Evolutionary conservation across 352 stramenopile genomes (phyloP), one percentile per base, ranked within the genome.

Genomic region (Phytophthora kernoviae): DNA sequence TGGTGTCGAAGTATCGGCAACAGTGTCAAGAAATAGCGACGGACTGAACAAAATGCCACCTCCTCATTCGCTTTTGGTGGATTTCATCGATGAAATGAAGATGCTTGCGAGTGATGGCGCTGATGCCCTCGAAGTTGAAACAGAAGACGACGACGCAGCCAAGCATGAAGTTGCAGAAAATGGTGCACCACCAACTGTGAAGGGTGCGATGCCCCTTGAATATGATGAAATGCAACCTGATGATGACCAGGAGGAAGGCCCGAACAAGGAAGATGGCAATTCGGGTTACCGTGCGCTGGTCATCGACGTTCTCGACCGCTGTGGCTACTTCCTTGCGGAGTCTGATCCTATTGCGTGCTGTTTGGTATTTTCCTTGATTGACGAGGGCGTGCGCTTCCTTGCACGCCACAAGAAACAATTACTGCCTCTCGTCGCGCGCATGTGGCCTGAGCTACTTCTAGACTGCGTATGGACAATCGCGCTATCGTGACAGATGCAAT

Each of bases 221-320:
- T 86, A 80, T 53, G 74, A 74, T 51, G 78, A 84, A 63, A 33
- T 57, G 2, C 58, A 65, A 18, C 9, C 69, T 21, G 64, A 67
- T 11, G 53, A 21, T 20, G 61, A 72, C 2, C 57, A 68, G 5
- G 40, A 79, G 17, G 58, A n/a, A n/a, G n/a, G n/a, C n/a, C n/a
- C n/a, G n/a, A n/a, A 75, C 1, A 62, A 77, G 1, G 51, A 64
- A 1, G 46, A 52, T n/a, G 41, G 62, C 18, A 17, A 41, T 17
- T 27, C 74, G 0, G 61, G 62, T 8, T 90, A 90, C 56, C 67
- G 77, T 4, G 30, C 76, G 30, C 58, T 94, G 18, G 70, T 87
- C 7, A 62, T 93, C 42, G 80, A 93, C 50, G 90, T 94, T 18
- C 47, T 96, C 37, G 75, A 93, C 21, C 79, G 85, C 1, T 91